Percentiles rank a stretch among this genome's conserved stretches.
These are phyloP conservation scores for Nemania serpens DNA, from an alignment of 2,329 filamentous ascomycete species.

Conservation along the genomic window DNA sequence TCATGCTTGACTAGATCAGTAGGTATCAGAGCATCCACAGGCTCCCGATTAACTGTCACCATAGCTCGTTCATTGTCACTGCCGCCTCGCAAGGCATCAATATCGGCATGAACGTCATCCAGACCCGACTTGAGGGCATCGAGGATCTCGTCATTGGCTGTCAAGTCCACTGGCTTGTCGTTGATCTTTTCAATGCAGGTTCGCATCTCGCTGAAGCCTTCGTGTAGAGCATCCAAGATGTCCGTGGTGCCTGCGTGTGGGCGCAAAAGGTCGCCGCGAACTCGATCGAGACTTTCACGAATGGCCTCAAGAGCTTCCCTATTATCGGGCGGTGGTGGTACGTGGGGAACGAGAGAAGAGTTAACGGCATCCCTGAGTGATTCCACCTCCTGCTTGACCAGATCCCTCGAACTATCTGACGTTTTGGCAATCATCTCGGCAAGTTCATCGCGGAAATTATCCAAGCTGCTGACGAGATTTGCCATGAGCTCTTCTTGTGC, in stretches of 20 bases:
- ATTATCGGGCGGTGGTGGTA: slow-evolving; percentile 48
- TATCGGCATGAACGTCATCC: slow-evolving; percentile 74
- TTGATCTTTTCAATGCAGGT: slow-evolving; percentile 76
- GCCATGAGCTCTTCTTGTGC: slow-evolving; percentile 81
- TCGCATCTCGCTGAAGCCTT: slow-evolving; percentile 79
- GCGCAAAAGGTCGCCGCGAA: slow-evolving; percentile 75
- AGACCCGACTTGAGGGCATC: slow-evolving; percentile 86
- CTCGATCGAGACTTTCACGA: slow-evolving; percentile 71
- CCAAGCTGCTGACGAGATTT: slow-evolving; percentile 66
- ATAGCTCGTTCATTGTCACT: slow-evolving; percentile 39
- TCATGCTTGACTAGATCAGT: slow-evolving; percentile 64
- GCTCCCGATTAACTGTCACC: slow-evolving; percentile 56
- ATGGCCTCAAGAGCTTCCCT: slow-evolving; percentile 74
- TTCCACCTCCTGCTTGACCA: slow-evolving; percentile 81
- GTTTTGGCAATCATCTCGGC: slow-evolving; percentile 60
- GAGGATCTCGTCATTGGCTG: slow-evolving; percentile 85
- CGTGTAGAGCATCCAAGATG: slow-evolving; percentile 85
- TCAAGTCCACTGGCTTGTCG: slow-evolving; percentile 81
- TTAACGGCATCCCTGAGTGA: slow-evolving; percentile 79
- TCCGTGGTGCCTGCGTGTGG: slow-evolving; percentile 77
- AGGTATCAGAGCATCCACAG: slow-evolving; percentile 53
- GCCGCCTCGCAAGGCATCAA: slow-evolving; percentile 73
- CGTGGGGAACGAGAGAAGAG: slow-evolving; percentile 66
- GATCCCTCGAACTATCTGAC: slow-evolving; percentile 61
- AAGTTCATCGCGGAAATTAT: slow-evolving; percentile 70